Conservation (phyloP, 1,139 yeast genomes). For the Meyerozyma smithsonii region DNA sequence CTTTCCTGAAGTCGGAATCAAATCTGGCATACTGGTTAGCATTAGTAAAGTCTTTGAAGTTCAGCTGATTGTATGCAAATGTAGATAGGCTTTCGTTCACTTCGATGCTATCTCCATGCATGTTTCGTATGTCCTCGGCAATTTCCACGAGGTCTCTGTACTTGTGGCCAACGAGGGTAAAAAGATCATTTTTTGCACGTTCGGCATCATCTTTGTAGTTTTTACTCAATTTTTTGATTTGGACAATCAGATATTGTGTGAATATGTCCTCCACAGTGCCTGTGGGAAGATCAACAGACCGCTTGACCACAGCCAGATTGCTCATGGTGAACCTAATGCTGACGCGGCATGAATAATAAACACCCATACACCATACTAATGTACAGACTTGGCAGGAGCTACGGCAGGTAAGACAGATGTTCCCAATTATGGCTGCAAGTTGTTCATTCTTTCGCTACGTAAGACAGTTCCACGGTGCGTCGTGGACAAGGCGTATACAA, state of each 20-base stretch:
- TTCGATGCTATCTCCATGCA: slow-evolving; percentile 37
- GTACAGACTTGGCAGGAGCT: too few species aligned
- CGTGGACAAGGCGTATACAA: too few species aligned
- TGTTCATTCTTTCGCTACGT: too few species aligned
- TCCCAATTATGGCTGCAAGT: too few species aligned
- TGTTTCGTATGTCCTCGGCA: slow-evolving; percentile 60
- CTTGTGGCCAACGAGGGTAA: slow-evolving; percentile 57
- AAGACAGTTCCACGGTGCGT: too few species aligned
- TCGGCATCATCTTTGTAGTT: slow-evolving; percentile 25
- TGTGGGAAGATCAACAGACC: slow-evolving; percentile 1
- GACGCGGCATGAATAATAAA: neutral
- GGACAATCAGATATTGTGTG: slow-evolving; percentile 26
- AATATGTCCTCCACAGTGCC: slow-evolving; percentile 34
- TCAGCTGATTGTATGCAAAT: slow-evolving; percentile 29
- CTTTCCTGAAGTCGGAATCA: slow-evolving; percentile 16
- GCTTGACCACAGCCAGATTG: neutral
- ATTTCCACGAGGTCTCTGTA: slow-evolving; percentile 64
- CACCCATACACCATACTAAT: neutral
- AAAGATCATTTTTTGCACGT: slow-evolving; percentile 38
- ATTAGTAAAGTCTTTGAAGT: slow-evolving; percentile 25
- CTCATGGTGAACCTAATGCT: neutral
- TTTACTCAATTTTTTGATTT: slow-evolving; percentile 28
- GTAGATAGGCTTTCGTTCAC: slow-evolving; percentile 27
- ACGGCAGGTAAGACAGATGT: too few species aligned
- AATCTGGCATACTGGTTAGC: slow-evolving; percentile 18